Conservation (phyloP, 805 yeast species). For the Metschnikowia bowlesiae region DNA sequence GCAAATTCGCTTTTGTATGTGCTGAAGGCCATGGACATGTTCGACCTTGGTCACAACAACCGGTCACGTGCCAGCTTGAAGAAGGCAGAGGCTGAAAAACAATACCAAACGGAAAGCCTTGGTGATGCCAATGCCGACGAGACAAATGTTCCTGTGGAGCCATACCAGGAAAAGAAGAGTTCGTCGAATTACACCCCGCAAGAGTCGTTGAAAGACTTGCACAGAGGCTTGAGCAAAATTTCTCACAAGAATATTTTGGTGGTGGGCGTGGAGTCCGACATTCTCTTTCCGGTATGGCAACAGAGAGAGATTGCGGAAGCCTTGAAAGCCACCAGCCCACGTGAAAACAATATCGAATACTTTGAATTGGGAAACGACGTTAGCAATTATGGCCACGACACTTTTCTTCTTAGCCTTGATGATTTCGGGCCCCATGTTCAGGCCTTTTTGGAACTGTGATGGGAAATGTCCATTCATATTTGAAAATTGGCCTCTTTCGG, state of each 20-base stretch:
- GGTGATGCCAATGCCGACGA: conserved; percentile 4
- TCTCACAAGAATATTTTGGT: conserved; percentile 66
- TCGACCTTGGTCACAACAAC: conserved; percentile 63
- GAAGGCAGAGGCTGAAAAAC: conserved; percentile 35
- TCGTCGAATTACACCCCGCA: conserved; percentile 46
- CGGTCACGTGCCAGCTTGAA: conserved; percentile 40
- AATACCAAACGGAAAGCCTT: conserved; percentile 5
- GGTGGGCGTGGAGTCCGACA: conserved; percentile 90
- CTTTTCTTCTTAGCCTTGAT: conserved; percentile 74
- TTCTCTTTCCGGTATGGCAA: conserved; percentile 92
- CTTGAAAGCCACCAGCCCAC: conserved; percentile 30
- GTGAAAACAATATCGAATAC: conserved; percentile 45
- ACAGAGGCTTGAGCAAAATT: conserved; percentile 59
- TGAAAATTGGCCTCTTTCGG: neutral
- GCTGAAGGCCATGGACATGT: conserved; percentile 92
- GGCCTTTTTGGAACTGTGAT: conserved; percentile 45
- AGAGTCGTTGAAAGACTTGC: conserved; percentile 57
- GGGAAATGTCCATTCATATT: neutral
- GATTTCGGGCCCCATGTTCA: conserved; percentile 77
- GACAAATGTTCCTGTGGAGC: conserved; percentile 41
- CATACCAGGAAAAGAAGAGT: conserved; percentile 51
- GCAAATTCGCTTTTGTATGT: conserved; percentile 84
- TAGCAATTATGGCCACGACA: conserved; percentile 87
- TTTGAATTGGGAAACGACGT: conserved; percentile 72
- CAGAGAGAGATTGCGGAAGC: conserved; percentile 74